phyloP scores from a whole-genome alignment of 2,329 filamentous ascomycete species.

The Ambrosiella beaveri region DNA sequence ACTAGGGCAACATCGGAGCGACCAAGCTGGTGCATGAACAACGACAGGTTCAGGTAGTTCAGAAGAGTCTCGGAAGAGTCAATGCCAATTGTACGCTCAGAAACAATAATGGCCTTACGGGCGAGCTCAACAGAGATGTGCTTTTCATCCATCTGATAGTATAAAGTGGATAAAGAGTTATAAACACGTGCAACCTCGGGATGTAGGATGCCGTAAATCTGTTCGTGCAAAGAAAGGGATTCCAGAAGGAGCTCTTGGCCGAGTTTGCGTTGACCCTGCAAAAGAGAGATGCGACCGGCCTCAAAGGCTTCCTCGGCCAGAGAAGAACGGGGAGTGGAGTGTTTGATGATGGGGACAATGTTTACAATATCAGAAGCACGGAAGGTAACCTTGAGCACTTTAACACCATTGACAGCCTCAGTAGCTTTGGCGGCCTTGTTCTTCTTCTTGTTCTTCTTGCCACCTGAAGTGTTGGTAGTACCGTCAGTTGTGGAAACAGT shows the following conservation, averaged over 20 bases:
- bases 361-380: constrained; percentile 74
- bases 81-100: constrained; percentile 82
- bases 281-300: constrained; percentile 86
- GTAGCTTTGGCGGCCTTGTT: constrained; percentile 42
- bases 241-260: constrained; percentile 93
- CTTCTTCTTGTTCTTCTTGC: constrained; percentile 34
- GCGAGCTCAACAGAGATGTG: constrained; percentile 87
- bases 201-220: constrained; percentile 95
- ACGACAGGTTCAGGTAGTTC: constrained; percentile 84
- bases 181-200: constrained; percentile 92
- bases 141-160: constrained; percentile 97
- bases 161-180: constrained; percentile 85
- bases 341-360: constrained; percentile 86
- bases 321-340: constrained; percentile 76
- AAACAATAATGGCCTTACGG: constrained; percentile 89
- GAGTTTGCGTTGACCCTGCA: constrained; percentile 87
- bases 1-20: constrained; percentile 76
- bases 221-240: constrained; percentile 87
- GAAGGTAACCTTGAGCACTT: constrained; percentile 43
- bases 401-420: constrained; percentile 33
- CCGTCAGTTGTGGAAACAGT: constrained; percentile 19
- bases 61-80: constrained; percentile 88
- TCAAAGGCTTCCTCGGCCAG: constrained; percentile 92
- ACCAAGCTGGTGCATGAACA: constrained; percentile 84
- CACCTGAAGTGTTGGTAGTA: constrained; percentile 24